phyloP scores from a whole-genome alignment of 2,329 filamentous ascomycete genomes.

The Plectosphaerella sp. region DNA sequence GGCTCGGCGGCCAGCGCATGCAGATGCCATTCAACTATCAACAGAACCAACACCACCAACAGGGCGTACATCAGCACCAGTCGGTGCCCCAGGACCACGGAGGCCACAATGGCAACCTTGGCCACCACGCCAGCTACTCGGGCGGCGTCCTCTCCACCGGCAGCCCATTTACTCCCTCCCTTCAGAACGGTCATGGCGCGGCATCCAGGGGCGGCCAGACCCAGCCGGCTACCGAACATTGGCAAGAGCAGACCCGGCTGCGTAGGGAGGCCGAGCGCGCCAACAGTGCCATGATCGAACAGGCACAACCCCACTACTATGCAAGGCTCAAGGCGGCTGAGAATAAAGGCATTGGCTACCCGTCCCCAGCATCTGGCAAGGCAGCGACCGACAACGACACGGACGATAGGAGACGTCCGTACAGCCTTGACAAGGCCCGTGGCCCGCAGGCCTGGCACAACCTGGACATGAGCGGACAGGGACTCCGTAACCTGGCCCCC shows the following conservation, averaged over 20 bases:
- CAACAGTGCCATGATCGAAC: constrained; percentile 66
- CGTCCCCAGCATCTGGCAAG: constrained; percentile 44
- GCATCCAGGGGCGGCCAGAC: constrained; percentile 44
- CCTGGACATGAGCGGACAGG: constrained; percentile 94
- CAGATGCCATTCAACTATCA: constrained; percentile 69
- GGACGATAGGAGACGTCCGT: constrained; percentile 55
- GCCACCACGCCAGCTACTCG: constrained; percentile 58
- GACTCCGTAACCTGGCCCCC: constrained; percentile 73
- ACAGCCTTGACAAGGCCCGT: constrained; percentile 61
- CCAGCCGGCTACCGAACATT: constrained; percentile 63
- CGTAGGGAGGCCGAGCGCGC: constrained; percentile 72
- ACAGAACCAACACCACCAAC: constrained; percentile 56
- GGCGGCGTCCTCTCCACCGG: constrained; percentile 61
- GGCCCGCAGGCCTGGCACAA: constrained; percentile 85
- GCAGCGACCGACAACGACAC: constrained; percentile 47
- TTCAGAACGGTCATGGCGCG: constrained; percentile 54
- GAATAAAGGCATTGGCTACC: constrained; percentile 61
- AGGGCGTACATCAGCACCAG: constrained; percentile 60
- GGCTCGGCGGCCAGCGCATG: constrained; percentile 53
- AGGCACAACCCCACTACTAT: constrained; percentile 65
- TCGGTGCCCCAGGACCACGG: constrained; percentile 55
- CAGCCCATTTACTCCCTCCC: constrained; percentile 51
- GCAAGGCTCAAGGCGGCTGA: constrained; percentile 66
- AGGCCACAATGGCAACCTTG: constrained; percentile 48
- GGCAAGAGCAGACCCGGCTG: constrained; percentile 81